phyloP scores from a whole-genome alignment of 75 land plant species.

The Picea sitchensis region DNA sequence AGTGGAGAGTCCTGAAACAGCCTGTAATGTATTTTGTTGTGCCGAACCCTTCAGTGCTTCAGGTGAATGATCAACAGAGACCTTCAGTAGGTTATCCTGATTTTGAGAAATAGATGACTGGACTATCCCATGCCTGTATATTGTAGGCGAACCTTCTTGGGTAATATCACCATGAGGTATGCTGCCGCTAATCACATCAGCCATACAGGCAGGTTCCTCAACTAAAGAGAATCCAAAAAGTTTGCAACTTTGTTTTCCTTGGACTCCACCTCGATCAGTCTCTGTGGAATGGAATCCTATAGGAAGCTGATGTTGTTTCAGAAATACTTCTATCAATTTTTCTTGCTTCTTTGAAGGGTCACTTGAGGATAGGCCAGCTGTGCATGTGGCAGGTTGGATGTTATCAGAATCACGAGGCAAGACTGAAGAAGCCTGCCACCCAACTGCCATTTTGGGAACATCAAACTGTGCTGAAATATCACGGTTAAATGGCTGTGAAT shows the following conservation, averaged over 20 bases:
- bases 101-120: not conserved
- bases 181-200: conserved; percentile 7
- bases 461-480: conserved; percentile 4
- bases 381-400: not conserved
- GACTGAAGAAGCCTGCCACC: not conserved
- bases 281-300: not conserved
- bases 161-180: conserved; percentile 6
- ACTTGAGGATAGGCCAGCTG: not conserved
- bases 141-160: conserved; percentile 6
- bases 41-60: conserved; percentile 10
- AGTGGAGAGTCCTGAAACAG: conserved; percentile 11
- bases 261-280: not conserved
- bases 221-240: conserved; percentile 62
- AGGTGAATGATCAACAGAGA: not conserved
- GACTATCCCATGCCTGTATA: not conserved
- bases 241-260: conserved; percentile 32
- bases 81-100: not conserved
- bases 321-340: not conserved
- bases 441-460: conserved; percentile 1
- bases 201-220: conserved; percentile 16
- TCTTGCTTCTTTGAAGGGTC: not conserved
- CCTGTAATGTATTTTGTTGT: conserved; percentile 6
- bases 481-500: not conserved
- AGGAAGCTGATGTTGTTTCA: not conserved
- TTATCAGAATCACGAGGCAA: not conserved